Conservation (phyloP, 2,329 filamentous ascomycete species). For the Capronia epimyces region DNA sequence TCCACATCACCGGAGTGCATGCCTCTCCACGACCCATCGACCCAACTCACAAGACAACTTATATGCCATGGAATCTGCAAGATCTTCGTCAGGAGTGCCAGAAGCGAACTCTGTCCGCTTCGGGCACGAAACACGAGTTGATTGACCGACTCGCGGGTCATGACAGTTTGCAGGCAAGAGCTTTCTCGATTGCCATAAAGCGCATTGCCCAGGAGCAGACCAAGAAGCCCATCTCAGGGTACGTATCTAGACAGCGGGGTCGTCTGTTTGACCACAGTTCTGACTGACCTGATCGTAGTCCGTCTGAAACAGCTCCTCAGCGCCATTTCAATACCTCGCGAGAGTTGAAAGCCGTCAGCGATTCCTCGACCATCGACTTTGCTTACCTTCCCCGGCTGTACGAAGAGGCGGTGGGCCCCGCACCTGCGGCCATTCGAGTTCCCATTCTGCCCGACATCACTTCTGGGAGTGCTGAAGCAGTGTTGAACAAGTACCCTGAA, state of each 20-base stretch:
- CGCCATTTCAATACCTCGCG: constrained; percentile 60
- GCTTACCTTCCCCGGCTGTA: constrained; percentile 52
- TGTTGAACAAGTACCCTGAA: constrained; percentile 25
- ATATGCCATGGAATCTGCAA: constrained; percentile 47
- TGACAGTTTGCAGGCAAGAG: constrained; percentile 48
- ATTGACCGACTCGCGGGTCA: constrained; percentile 50
- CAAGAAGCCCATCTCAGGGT: constrained; percentile 38
- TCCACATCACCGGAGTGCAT: constrained; percentile 57
- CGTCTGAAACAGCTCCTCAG: constrained; percentile 30
- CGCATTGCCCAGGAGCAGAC: constrained; percentile 38
- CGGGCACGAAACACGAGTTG: constrained; percentile 49
- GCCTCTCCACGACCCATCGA: constrained; percentile 49
- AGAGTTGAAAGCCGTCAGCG: constrained; percentile 51
- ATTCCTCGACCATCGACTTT: constrained; percentile 59
- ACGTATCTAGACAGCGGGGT: constrained; percentile 26
- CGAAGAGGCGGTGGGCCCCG: constrained; percentile 33
- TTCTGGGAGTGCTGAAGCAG: constrained; percentile 31
- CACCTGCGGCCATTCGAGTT: constrained; percentile 40
- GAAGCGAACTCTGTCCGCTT: constrained; percentile 43
- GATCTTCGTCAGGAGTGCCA: constrained; percentile 50
- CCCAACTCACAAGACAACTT: constrained; percentile 48
- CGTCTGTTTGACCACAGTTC: not conserved
- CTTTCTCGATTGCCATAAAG: constrained; percentile 51
- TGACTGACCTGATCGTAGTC: constrained; percentile 17
- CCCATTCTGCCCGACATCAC: constrained; percentile 46